A percentile compares a stretch with the other conserved stretches of the same genome.
phyloP scores from a whole-genome alignment of 2,329 filamentous ascomycete species.

The Nannizziopsis barbatae region DNA sequence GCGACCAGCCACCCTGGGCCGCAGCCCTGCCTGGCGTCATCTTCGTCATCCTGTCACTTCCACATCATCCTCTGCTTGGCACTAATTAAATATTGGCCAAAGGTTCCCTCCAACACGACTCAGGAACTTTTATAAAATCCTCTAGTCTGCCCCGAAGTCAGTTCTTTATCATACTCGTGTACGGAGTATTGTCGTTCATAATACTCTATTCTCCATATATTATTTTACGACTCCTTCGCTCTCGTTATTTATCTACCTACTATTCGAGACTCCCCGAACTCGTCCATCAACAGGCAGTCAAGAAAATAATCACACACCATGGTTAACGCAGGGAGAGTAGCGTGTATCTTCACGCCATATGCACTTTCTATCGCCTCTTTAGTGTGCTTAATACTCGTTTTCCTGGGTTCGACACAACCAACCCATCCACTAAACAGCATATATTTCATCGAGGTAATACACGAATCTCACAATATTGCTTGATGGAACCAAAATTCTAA shows the following conservation, averaged over 20 bases:
- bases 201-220: too few relatives aligned
- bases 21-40: constrained; percentile 7
- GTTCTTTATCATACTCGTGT: not conserved
- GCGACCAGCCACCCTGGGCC: constrained; percentile 3
- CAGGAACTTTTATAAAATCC: too few relatives aligned
- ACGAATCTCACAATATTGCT: not conserved
- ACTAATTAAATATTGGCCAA: too few relatives aligned
- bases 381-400: constrained; percentile 52
- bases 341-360: constrained; percentile 83
- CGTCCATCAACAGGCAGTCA: not conserved
- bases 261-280: not conserved
- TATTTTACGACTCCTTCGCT: too few relatives aligned
- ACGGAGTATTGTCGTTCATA: too few relatives aligned
- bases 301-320: constrained; percentile 31
- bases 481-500: not conserved
- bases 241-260: too few relatives aligned
- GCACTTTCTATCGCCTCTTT: constrained; percentile 66
- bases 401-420: constrained; percentile 45
- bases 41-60: not conserved
- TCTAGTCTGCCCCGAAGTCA: not conserved
- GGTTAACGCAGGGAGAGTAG: constrained; percentile 64
- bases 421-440: constrained; percentile 39
- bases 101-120: too few relatives aligned
- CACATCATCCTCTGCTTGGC: constrained; percentile 3
- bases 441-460: constrained; percentile 45